phyloP scores from a whole-genome alignment of 129 eudicot genomes.

The Erigeron canadensis region DNA sequence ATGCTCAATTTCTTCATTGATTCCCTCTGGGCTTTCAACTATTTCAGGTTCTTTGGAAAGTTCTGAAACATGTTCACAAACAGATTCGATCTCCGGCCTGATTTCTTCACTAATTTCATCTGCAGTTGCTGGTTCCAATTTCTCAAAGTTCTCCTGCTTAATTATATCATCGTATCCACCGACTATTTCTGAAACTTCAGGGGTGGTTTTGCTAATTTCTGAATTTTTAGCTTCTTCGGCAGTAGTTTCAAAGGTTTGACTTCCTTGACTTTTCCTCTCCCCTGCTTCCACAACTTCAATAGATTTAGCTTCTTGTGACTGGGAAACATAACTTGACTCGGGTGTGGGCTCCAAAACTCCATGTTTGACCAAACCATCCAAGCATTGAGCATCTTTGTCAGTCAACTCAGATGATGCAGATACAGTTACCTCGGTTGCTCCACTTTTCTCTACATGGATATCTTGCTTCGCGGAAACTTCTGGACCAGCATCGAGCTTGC shows the following conservation, averaged over 20 bases:
- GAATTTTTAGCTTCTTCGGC: constrained; percentile 26
- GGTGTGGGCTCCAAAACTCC: constrained; percentile 16
- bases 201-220: constrained; percentile 8
- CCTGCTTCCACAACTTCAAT: constrained; percentile 15
- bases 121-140: constrained; percentile 20
- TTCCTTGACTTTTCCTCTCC: constrained; percentile 19
- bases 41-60: constrained; percentile 18
- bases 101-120: constrained; percentile 14
- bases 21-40: background rate
- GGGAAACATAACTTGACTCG: constrained; percentile 11
- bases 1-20: constrained; percentile 8
- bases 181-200: constrained; percentile 14
- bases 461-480: constrained; percentile 12
- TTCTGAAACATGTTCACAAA: constrained; percentile 7
- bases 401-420: constrained; percentile 21
- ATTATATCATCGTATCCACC: constrained; percentile 7
- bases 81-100: background rate
- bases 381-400: background rate
- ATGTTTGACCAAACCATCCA: constrained; percentile 21
- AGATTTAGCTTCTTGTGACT: constrained; percentile 24
- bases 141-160: constrained; percentile 9
- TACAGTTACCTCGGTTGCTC: constrained; percentile 17
- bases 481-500: constrained; percentile 4
- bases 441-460: constrained; percentile 24
- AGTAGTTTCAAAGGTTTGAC: constrained; percentile 15